Evolutionary conservation across 2,329 filamentous ascomycete species (phyloP).

Genomic region (Lachnellula arida): DNA sequence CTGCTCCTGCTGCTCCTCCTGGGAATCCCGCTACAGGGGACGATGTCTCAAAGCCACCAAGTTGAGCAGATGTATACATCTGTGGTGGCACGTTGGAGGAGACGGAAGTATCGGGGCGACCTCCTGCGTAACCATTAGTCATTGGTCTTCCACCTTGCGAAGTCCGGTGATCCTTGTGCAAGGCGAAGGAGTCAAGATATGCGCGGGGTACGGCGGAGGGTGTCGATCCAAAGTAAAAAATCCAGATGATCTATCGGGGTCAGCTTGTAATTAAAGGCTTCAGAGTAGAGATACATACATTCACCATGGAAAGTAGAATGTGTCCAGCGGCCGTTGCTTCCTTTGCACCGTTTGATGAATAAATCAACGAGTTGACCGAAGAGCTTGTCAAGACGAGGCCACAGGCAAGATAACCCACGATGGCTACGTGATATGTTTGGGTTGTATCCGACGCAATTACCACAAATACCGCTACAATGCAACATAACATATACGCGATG

Average conservation of each 20-base stretch:
- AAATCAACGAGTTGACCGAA: conserved; percentile 81
- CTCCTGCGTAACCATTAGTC: conserved; percentile 66
- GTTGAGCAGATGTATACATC: conserved; percentile 95
- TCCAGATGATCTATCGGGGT: conserved; percentile 77
- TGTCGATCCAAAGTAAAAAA: conserved; percentile 96
- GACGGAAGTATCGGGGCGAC: conserved; percentile 78
- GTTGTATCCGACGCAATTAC: conserved; percentile 81
- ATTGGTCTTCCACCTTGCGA: conserved; percentile 40
- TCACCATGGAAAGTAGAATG: conserved; percentile 88
- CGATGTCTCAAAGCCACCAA: conserved; percentile 94
- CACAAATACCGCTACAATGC: conserved; percentile 73
- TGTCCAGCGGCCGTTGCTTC: conserved; percentile 90
- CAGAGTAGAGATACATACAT: conserved; percentile 52
- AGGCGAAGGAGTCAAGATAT: conserved; percentile 92
- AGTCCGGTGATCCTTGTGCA: conserved; percentile 69
- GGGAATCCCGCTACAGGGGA: conserved; percentile 60
- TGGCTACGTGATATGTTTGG: conserved; percentile 85
- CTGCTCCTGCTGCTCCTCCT: conserved; percentile 31
- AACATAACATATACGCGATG: conserved; percentile 77
- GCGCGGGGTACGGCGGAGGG: conserved; percentile 80
- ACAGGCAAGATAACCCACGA: conserved; percentile 80
- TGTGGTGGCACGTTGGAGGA: conserved; percentile 76
- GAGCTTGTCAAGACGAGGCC: conserved; percentile 83
- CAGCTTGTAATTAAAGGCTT: conserved; percentile 1
- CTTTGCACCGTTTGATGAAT: conserved; percentile 65